Evolutionary conservation across 257 asterid genomes (phyloP), one percentile per base, ranked within the genome.

Genomic region (Nicotiana otophora): DNA sequence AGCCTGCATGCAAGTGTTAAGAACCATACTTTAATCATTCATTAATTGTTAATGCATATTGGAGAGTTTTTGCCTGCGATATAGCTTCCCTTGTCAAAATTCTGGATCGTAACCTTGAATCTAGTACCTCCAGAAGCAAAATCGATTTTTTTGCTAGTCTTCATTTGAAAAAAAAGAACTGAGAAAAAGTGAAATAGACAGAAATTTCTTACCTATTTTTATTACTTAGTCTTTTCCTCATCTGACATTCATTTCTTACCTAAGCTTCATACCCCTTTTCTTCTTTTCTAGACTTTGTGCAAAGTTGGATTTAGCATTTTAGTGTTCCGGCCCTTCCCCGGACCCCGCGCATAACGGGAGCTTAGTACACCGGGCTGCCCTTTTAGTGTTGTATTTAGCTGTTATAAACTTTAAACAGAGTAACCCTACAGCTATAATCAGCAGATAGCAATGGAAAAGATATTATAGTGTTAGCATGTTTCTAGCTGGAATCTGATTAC

Each of bases 1-100:
- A 74, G 23, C 62, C 79, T 74, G 36, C 62, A 48, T 74, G 80
- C 80, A 48, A 74, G 80, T 48, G 23, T 74, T 74, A 16, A 57
- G 7, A 48, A 48, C 28, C 62, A 74, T 48, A 48, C 39, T 48
- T 23, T 74, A 48, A 48, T 74, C 28, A 26, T 51, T 23, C 39
- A 74, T 74, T 17, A 23, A 48, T 26, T 46, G 15, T 26, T 14
- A 74, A 46, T 48, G 23, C 39, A 74, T 23, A 14, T 23, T 48
- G 62, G 39, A 74, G 79, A 30, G 39, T 23, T 46, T 46, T 48
- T 48, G 62, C 39, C 9, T 48, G 62, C 7, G 20, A 74, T 72
- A 48, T 74, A 48, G 79, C 61, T 72, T 23, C 78, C 34, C 34
- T 42, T 20, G 39, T 74, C 42, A 74, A 26, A 16, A 23, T n/a